Conservation (phyloP, 2,329 filamentous ascomycete genomes). For the Fusarium sp. region DNA sequence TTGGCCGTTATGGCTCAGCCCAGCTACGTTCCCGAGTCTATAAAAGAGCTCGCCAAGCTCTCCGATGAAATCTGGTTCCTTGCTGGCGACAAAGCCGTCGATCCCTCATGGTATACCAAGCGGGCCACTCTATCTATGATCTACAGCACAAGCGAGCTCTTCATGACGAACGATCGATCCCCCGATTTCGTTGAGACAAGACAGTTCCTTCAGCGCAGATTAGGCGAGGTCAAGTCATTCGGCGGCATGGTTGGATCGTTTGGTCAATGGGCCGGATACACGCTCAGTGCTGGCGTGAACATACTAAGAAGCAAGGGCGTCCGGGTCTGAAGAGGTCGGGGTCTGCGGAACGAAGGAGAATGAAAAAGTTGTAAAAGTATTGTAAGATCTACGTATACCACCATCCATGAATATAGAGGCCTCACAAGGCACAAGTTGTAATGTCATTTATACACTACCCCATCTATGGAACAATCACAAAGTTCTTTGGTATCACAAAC, state of each 20-base stretch:
- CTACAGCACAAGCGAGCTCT: slow-evolving; percentile 82
- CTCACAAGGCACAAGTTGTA: slow-evolving; percentile 23
- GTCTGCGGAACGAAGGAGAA: not conserved
- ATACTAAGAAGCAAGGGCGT: slow-evolving; percentile 88
- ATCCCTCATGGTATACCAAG: slow-evolving; percentile 86
- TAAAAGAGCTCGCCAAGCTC: slow-evolving; percentile 82
- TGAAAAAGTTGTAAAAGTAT: slow-evolving; percentile 40
- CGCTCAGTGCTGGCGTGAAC: slow-evolving; percentile 80
- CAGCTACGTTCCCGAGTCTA: slow-evolving; percentile 76
- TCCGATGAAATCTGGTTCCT: slow-evolving; percentile 95
- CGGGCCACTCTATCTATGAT: slow-evolving; percentile 66
- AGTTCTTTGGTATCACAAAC: slow-evolving; percentile 17
- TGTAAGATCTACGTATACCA: slow-evolving; percentile 42
- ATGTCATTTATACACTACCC: slow-evolving; percentile 16
- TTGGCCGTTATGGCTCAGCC: slow-evolving; percentile 91
- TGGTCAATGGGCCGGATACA: slow-evolving; percentile 85
- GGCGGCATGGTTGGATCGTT: slow-evolving; percentile 72
- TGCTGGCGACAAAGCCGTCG: slow-evolving; percentile 82
- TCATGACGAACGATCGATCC: slow-evolving; percentile 91
- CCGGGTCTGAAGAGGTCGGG: slow-evolving; percentile 68
- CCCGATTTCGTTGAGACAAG: slow-evolving; percentile 80
- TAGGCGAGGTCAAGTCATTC: slow-evolving; percentile 74
- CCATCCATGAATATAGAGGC: slow-evolving; percentile 30
- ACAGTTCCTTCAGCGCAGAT: slow-evolving; percentile 79
- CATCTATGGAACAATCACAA: slow-evolving; percentile 14